These are phyloP conservation scores for Trichoderma breve DNA, from an alignment of 2,329 filamentous ascomycete genomes.

Conservation along the genomic window DNA sequence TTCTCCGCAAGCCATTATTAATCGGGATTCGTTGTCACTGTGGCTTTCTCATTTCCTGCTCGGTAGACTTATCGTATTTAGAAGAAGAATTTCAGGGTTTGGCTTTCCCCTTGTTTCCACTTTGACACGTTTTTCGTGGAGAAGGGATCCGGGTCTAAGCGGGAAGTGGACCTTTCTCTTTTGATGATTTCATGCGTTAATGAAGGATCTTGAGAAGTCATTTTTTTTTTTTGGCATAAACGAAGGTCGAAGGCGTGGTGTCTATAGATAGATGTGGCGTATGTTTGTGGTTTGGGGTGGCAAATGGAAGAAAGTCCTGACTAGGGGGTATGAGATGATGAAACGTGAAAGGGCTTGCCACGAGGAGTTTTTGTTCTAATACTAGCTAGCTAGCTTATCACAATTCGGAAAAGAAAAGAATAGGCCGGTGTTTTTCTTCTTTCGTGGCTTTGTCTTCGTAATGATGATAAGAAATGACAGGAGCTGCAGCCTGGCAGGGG, in stretches of 20 bases:
- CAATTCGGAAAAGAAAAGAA: neutral
- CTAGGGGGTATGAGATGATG: neutral
- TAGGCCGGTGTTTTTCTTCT: neutral
- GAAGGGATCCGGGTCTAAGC: neutral
- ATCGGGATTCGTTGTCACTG: neutral
- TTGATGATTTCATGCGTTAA: neutral
- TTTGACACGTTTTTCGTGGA: neutral
- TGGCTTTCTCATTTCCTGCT: neutral
- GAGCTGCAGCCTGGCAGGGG: neutral
- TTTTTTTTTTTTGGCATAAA: neutral
- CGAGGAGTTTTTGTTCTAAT: neutral
- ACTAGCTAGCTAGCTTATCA: neutral
- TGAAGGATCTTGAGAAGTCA: neutral
- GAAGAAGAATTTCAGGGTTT: neutral
- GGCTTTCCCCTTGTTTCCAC: neutral
- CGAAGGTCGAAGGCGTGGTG: neutral
- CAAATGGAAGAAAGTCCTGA: neutral
- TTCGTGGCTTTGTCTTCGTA: neutral
- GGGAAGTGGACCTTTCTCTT: constrained; percentile 10
- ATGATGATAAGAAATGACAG: constrained; percentile 3
- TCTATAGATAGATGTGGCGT: neutral
- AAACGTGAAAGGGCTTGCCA: neutral
- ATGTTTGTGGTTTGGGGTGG: neutral
- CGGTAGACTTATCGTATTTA: neutral
- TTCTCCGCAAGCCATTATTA: neutral